phyloP scores from a whole-genome alignment of 352 stramenopile species.

The Globisporangium middletonii region DNA sequence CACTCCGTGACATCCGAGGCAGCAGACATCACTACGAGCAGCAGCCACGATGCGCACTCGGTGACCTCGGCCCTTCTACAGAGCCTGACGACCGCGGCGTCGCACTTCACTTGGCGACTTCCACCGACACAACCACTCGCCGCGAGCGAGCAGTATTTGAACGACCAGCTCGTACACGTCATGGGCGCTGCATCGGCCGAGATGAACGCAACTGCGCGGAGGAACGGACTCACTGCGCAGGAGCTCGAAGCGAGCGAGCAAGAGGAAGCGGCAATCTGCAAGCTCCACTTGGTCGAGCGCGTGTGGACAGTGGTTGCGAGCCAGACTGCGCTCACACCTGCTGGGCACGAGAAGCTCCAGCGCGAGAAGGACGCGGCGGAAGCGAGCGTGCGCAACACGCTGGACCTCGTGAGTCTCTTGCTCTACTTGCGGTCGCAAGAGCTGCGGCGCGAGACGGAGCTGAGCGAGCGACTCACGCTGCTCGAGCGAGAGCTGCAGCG shows the following conservation, averaged over 20 bases:
- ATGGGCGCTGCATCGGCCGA: constrained; percentile 7
- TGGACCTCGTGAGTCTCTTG: constrained; percentile 75
- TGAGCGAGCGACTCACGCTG: constrained; percentile 36
- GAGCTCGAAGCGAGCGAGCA: not conserved
- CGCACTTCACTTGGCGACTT: constrained; percentile 35
- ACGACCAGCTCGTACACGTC: constrained; percentile 62
- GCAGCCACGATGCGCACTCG: not conserved
- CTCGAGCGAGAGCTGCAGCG: constrained; percentile 52
- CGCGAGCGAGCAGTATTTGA: constrained; percentile 47
- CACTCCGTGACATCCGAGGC: not conserved
- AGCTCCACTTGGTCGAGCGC: constrained; percentile 7
- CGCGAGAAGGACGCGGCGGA: constrained; percentile 28
- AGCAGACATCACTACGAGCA: not conserved
- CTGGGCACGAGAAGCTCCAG: constrained; percentile 14
- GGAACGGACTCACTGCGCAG: not conserved
- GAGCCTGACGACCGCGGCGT: constrained; percentile 1
- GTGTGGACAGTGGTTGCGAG: constrained; percentile 10
- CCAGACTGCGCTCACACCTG: constrained; percentile 6
- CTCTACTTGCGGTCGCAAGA: constrained; percentile 50
- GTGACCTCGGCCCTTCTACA: constrained; percentile 8
- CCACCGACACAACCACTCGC: constrained; percentile 31
- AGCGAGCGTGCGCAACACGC: constrained; percentile 31
- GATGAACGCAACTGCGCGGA: constrained; percentile 4
- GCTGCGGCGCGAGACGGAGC: constrained; percentile 36
- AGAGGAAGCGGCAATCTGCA: constrained; percentile 9